Evolutionary conservation across 78 protist species (phyloP).

Genomic region (Isochrysis galbana): DNA sequence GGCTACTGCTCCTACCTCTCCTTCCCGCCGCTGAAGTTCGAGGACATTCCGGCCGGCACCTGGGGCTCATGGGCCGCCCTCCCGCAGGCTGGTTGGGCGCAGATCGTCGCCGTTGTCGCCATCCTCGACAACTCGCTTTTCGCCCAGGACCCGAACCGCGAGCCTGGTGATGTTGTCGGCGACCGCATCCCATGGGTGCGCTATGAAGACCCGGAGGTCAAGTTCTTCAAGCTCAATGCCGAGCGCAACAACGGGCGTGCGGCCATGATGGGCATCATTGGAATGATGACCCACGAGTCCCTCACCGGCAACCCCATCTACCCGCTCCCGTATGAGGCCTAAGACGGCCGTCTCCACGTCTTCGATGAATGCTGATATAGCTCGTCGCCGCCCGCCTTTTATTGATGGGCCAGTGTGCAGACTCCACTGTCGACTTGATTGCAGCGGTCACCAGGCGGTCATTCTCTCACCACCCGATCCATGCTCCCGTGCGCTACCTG

Average conservation of each 20-base stretch:
- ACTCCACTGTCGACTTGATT: no score
- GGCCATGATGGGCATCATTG: constrained; percentile 17
- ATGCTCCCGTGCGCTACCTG: no score
- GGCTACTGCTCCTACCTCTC: constrained; percentile 22
- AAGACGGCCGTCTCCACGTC: background rate
- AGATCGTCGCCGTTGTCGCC: constrained; percentile 7
- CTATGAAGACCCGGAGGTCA: background rate
- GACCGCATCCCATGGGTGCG: constrained; percentile 32
- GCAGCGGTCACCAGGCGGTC: background rate
- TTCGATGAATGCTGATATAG: background rate
- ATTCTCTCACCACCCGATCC: background rate
- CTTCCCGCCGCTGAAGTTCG: constrained; percentile 3
- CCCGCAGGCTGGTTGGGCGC: constrained; percentile 18
- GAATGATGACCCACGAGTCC: background rate
- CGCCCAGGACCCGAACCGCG: constrained; percentile 30
- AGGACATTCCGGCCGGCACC: constrained; percentile 4
- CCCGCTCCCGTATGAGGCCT: background rate
- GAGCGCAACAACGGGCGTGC: constrained; percentile 35
- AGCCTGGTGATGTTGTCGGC: constrained; percentile 18
- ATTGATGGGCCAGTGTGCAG: background rate
- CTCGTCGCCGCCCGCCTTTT: background rate
- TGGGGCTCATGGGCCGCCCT: background rate
- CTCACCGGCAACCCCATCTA: constrained; percentile 11
- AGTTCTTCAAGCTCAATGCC: background rate
- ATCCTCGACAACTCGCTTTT: constrained; percentile 20